Evolutionary conservation across 139 green algal genomes (phyloP).

Genomic region (Closterium sp.): DNA sequence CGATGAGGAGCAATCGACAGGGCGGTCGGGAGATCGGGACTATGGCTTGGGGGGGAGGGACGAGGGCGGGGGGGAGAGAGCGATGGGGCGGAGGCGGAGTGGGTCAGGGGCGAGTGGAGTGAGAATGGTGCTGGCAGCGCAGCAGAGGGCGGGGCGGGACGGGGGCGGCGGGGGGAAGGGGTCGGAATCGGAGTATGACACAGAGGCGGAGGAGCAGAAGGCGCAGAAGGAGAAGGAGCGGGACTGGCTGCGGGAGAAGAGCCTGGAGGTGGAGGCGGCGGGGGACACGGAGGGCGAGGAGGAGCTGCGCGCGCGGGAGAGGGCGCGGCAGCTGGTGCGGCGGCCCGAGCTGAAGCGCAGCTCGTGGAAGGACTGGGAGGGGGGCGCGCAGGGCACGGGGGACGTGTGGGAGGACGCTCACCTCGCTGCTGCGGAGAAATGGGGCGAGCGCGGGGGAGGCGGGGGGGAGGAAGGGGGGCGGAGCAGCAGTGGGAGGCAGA

Average conservation of each 20-base stretch:
- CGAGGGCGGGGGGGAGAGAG: background rate
- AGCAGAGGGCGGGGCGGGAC: background rate
- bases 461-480: no score
- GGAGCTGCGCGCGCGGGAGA: background rate
- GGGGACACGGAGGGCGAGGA: background rate
- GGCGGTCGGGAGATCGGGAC: background rate
- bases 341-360: background rate
- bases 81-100: background rate
- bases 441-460: background rate
- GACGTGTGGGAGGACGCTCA: background rate
- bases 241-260: background rate
- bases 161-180: background rate
- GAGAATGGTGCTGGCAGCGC: background rate
- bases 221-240: background rate
- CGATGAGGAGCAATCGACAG: background rate
- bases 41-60: background rate
- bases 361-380: background rate
- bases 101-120: background rate
- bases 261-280: background rate
- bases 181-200: background rate
- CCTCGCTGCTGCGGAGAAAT: background rate
- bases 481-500: no score
- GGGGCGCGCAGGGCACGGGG: no score
- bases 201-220: background rate
- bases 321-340: background rate